Evolutionary conservation across 2,329 filamentous ascomycete species (phyloP).

Genomic region (Periconia sp.): DNA sequence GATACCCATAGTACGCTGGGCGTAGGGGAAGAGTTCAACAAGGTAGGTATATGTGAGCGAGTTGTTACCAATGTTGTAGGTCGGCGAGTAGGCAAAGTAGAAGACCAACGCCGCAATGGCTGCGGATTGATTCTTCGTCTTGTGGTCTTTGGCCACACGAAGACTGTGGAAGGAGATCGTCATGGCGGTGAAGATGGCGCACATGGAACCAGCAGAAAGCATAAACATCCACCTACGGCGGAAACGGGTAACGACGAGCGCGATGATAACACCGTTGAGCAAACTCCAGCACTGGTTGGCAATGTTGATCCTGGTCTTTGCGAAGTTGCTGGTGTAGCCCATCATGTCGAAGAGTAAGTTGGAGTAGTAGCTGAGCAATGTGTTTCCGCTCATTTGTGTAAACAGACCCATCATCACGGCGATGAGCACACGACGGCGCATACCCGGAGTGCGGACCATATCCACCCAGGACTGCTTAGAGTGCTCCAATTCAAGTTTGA

Average conservation of each 20-base stretch:
- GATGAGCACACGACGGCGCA: constrained; percentile 39
- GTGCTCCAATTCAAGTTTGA: constrained; percentile 57
- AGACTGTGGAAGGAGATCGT: constrained; percentile 53
- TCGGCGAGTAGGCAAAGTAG: constrained; percentile 61
- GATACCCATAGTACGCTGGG: constrained; percentile 60
- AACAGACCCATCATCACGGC: constrained; percentile 36
- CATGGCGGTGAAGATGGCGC: constrained; percentile 58
- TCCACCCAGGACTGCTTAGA: constrained; percentile 58
- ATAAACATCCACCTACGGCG: constrained; percentile 49
- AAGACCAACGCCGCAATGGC: constrained; percentile 55
- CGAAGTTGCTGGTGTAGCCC: constrained; percentile 38
- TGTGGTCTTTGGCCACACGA: constrained; percentile 16
- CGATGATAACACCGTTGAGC: constrained; percentile 41
- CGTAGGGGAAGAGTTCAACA: constrained; percentile 62
- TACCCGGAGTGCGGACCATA: constrained; percentile 52
- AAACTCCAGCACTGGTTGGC: constrained; percentile 47
- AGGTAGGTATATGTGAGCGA: constrained; percentile 65
- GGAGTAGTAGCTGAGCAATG: constrained; percentile 41
- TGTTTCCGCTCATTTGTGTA: constrained; percentile 47
- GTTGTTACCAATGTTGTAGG: constrained; percentile 68
- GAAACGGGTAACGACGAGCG: constrained; percentile 46
- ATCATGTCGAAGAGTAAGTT: constrained; percentile 43
- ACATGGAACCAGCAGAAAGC: constrained; percentile 54
- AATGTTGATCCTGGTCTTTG: constrained; percentile 47
- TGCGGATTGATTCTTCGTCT: constrained; percentile 37